A percentile compares a stretch with the other conserved stretches of the same genome.
Evolutionary conservation across 306 rosid species (phyloP).

Genomic region (Corylus avellana): DNA sequence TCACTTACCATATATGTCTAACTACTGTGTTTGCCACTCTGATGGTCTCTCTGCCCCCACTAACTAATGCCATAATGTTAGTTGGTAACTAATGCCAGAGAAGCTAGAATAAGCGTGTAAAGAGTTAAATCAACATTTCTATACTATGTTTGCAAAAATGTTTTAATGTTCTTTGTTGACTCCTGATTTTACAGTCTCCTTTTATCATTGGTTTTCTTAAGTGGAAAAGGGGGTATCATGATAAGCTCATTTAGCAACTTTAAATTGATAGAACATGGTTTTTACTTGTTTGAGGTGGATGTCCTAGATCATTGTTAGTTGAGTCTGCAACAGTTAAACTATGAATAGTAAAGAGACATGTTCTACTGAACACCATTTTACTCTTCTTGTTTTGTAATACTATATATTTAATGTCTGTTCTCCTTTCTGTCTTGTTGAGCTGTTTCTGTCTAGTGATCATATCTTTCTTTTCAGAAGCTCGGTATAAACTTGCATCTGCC

Average conservation of each 20-base stretch:
- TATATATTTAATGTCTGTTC: neutral
- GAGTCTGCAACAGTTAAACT: neutral
- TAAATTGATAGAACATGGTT: neutral
- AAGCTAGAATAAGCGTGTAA: neutral
- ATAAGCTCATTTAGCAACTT: too few relatives aligned
- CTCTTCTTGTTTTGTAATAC: neutral
- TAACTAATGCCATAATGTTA: neutral
- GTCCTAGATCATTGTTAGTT: neutral
- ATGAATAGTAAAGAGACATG: neutral
- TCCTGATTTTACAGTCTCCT: neutral
- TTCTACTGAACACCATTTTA: neutral
- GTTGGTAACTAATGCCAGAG: neutral
- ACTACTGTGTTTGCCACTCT: neutral
- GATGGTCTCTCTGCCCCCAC: neutral
- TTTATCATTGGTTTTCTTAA: neutral
- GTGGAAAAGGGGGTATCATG: too few relatives aligned
- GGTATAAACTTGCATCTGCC: slow-evolving; percentile 14
- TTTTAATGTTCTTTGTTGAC: neutral
- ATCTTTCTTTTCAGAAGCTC: slow-evolving; percentile 15
- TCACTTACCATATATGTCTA: neutral
- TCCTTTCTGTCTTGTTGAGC: neutral
- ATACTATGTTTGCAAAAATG: neutral
- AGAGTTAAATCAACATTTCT: neutral
- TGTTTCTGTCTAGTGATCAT: neutral
- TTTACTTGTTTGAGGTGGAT: neutral